A percentile compares a stretch with the other conserved stretches of the same genome.
These are phyloP conservation scores for Gossypium sturtianum DNA, from an alignment of 345 rosid genomes.

Conservation along the genomic window DNA sequence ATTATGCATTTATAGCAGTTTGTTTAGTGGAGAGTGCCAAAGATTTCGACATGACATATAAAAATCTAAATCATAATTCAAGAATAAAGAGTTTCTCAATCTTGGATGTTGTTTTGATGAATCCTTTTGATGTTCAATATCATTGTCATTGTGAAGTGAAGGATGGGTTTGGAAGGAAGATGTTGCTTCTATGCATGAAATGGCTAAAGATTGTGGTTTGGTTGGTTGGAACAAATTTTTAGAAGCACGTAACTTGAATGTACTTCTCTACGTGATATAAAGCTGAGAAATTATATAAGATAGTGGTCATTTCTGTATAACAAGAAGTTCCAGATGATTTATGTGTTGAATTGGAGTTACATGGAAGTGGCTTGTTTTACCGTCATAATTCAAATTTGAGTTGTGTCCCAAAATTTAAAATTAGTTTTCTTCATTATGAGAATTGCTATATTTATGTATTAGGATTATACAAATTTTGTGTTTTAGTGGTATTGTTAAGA, in stretches of 20 bases:
- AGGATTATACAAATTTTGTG: background rate
- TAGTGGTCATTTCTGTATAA: background rate
- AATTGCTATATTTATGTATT: background rate
- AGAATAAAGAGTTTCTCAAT: slow-evolving; percentile 19
- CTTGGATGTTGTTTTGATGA: background rate
- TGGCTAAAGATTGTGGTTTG: background rate
- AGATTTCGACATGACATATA: slow-evolving; percentile 19
- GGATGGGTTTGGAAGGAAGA: slow-evolving; percentile 6
- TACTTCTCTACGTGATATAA: slow-evolving; percentile 5
- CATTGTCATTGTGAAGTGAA: slow-evolving; percentile 11
- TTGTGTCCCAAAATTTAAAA: background rate
- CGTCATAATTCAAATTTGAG: background rate
- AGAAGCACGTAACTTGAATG: background rate
- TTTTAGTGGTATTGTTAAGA: background rate
- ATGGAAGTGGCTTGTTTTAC: background rate
- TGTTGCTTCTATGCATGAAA: slow-evolving; percentile 5
- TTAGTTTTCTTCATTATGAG: background rate
- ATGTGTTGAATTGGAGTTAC: slow-evolving; percentile 11
- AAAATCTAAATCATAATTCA: slow-evolving; percentile 20
- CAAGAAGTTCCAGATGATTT: background rate
- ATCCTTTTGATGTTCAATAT: background rate
- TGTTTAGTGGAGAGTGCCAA: slow-evolving; percentile 20
- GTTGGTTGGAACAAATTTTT: slow-evolving; percentile 1
- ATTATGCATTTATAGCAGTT: slow-evolving; percentile 20
- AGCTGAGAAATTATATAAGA: background rate